Base-by-base conservation (phyloP, 352 stramenopile genomes). In the Pilasporangium apinafurcum region DNA sequence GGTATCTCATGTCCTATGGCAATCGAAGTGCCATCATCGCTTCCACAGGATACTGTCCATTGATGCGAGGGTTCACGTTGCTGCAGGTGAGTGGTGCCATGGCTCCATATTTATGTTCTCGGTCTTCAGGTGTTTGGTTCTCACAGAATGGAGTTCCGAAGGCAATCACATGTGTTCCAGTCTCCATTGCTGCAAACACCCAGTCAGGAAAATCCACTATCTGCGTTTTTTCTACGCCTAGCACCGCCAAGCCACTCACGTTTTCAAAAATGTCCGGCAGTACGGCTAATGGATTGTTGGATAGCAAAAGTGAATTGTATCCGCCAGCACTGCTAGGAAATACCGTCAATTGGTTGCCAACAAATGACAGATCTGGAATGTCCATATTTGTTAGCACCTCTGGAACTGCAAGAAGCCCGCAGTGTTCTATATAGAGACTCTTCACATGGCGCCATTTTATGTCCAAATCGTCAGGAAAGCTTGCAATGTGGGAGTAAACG, bases 401-500 rank as follows among this genome's bases (percentile, higher is more conserved):
- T 4, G 54, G 39, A 8, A 59, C 27, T 14, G 26, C 29, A 1
- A 43, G 13, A 2, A 68, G 40, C 18, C 50, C 17, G 6, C 25
- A 33, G 36, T 51, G 43, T 33, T 68, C 54, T 5, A 68, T 12
- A 32, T 59, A 68, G 20, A 68, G 34, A 20, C 47, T 47, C n/a
- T 37, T 41, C 25, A 41, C n/a, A 4, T 16, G 8, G 1, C 13
- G 12, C 53, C 57, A 66, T 4, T 20, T 34, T 13, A 40, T 27
- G 20, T 66, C 37, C 9, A 66, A 32, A 10, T 66, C 48, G 0
- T 44, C 27, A 0, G 57, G 56, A n/a, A 65, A 17, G 8, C 14
- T 35, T 5, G 29, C 50, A 18, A 65, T 28, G 24, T 65, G 60
- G 9, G 28, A 51, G 25, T 39, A 21, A n/a, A 37, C 38, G 16